Conservation (phyloP, 1,284 basidiomycete species). For the Ustilago sp. region DNA sequence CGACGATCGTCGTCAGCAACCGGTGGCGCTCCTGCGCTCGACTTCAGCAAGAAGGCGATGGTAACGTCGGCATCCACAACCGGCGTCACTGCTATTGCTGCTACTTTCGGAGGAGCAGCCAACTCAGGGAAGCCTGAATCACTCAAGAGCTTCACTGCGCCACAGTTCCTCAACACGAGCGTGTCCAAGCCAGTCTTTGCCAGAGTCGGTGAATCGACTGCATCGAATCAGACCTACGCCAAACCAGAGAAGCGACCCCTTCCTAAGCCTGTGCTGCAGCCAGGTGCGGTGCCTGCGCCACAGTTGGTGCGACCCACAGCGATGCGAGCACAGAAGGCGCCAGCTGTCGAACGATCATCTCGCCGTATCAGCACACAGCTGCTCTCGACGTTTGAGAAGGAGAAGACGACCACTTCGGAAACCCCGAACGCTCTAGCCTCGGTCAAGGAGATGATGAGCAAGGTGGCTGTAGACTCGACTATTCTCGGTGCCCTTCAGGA, state of each 20-base stretch:
- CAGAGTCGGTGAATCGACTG: slow-evolving; percentile 8
- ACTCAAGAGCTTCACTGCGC: slow-evolving; percentile 43
- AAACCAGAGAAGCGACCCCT: slow-evolving; percentile 37
- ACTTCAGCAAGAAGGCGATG: slow-evolving; percentile 55
- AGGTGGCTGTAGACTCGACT: slow-evolving; percentile 44
- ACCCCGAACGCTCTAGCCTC: slow-evolving; percentile 5
- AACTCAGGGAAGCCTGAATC: slow-evolving; percentile 27
- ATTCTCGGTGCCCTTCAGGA: slow-evolving; percentile 32
- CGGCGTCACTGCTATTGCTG: slow-evolving; percentile 36
- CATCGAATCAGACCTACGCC: background rate
- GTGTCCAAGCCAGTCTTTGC: slow-evolving; percentile 47
- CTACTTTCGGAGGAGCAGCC: slow-evolving; percentile 23
- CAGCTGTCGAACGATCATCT: slow-evolving; percentile 21
- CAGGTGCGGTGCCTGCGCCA: slow-evolving; percentile 34
- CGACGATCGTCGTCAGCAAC: slow-evolving; percentile 32
- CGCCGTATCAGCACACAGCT: slow-evolving; percentile 39
- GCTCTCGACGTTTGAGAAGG: slow-evolving; percentile 44
- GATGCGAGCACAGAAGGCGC: slow-evolving; percentile 27
- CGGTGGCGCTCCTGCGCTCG: slow-evolving; percentile 55
- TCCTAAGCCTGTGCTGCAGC: slow-evolving; percentile 39
- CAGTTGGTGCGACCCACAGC: slow-evolving; percentile 38
- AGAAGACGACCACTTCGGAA: slow-evolving; percentile 3
- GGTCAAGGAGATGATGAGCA: slow-evolving; percentile 42
- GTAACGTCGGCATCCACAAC: slow-evolving; percentile 20
- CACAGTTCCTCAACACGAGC: slow-evolving; percentile 57